Percentiles rank a stretch among this genome's conserved stretches.
Conservation (phyloP, 2,329 filamentous ascomycete genomes). For the Penicillium sp. region DNA sequence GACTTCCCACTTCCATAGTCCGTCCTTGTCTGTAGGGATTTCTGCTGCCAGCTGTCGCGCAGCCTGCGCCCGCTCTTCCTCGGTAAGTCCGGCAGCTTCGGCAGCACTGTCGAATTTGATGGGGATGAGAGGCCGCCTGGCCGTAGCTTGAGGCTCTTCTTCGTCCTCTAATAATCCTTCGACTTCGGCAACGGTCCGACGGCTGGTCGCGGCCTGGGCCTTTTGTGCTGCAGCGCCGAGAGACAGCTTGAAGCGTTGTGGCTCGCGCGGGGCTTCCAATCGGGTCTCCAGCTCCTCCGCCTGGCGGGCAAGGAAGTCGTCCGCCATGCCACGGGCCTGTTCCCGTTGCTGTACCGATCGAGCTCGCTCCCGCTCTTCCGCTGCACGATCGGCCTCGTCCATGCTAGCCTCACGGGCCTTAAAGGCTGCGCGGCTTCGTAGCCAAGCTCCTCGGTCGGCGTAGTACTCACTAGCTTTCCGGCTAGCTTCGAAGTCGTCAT, state of each 20-base stretch:
- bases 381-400: constrained; percentile 81
- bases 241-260: constrained; percentile 88
- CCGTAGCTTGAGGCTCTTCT: constrained; percentile 73
- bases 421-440: constrained; percentile 76
- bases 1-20: constrained; percentile 89
- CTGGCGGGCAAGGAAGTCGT: constrained; percentile 86
- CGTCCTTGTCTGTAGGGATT: constrained; percentile 84
- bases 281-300: constrained; percentile 71
- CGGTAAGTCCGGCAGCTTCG: constrained; percentile 71
- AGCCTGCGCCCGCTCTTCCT: constrained; percentile 85
- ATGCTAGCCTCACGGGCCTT: constrained; percentile 73
- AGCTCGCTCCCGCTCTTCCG: constrained; percentile 76
- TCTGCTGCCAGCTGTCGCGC: constrained; percentile 82
- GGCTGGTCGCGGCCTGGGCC: constrained; percentile 61
- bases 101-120: constrained; percentile 78
- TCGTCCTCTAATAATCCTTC: constrained; percentile 95
- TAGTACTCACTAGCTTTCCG: constrained; percentile 83
- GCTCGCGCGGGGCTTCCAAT: constrained; percentile 53
- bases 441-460: constrained; percentile 82
- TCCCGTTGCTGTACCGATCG: constrained; percentile 74
- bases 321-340: constrained; percentile 80
- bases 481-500: constrained; percentile 82
- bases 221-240: constrained; percentile 87
- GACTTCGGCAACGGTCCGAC: constrained; percentile 88
- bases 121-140: constrained; percentile 77